phyloP scores from a whole-genome alignment of 495 filamentous ascomycete genomes.

The Neurospora sublineolata region DNA sequence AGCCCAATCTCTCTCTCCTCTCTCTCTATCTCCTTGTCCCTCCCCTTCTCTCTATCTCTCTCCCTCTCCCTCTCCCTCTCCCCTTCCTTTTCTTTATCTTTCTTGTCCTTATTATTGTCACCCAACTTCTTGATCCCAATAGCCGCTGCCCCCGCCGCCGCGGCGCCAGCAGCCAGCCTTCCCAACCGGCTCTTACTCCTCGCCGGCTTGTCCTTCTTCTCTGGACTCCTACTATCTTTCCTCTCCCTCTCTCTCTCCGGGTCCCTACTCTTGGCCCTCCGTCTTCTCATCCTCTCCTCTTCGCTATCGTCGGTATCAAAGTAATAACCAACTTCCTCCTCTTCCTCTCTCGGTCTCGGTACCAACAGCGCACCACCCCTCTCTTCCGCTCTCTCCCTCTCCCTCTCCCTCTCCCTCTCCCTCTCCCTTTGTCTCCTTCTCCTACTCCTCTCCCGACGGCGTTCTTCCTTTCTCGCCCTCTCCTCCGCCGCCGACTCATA shows the following conservation, averaged over 20 bases:
- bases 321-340: slow-evolving; percentile 5
- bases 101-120: slow-evolving; percentile 26
- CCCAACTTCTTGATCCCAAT: slow-evolving; percentile 66
- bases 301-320: slow-evolving; percentile 17
- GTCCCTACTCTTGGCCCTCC: slow-evolving; percentile 25
- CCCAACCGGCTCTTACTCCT: slow-evolving; percentile 52
- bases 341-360: slow-evolving; percentile 4
- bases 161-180: slow-evolving; percentile 54
- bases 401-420: background rate
- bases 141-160: slow-evolving; percentile 62
- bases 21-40: slow-evolving; percentile 11
- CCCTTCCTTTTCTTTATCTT: slow-evolving; percentile 12
- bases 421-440: slow-evolving; percentile 5
- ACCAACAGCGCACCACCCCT: background rate
- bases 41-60: slow-evolving; percentile 4
- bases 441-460: background rate
- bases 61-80: slow-evolving; percentile 4
- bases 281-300: slow-evolving; percentile 34
- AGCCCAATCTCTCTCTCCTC: slow-evolving; percentile 5
- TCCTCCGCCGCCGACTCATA: slow-evolving; percentile 25
- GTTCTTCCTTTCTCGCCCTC: slow-evolving; percentile 12
- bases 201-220: slow-evolving; percentile 28
- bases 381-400: background rate
- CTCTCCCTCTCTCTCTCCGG: slow-evolving; percentile 23
- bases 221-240: slow-evolving; percentile 14